Base-by-base conservation (phyloP, 192 early-diverging fungal species). In the Lunasporangiospora selenospora region DNA sequence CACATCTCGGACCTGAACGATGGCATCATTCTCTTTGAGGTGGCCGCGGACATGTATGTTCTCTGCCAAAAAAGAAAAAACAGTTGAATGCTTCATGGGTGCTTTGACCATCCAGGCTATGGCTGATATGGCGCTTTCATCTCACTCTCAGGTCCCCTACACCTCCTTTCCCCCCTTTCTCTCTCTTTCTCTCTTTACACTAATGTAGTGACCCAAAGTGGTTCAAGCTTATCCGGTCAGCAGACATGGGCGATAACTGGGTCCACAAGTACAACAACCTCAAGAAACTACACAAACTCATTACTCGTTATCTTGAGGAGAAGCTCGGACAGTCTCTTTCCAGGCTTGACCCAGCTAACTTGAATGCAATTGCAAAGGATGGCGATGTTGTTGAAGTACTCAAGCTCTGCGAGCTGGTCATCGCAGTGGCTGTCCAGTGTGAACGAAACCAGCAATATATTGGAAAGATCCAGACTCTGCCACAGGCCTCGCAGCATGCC, bases 191-290 rank as follows among this genome's bases (percentile, higher is more conserved):
- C n/a, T n/a, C n/a, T n/a, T n/a, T n/a, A n/a, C n/a, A n/a, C 52
- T n/a, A 37, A 38, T 29, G 11, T 48, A 97, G 96, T 65, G 95
- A 98, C 77, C 77, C 89, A 16, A 82, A 85, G 41, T 98, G 94
- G 94, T 97, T 99, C 88, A 95, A 93, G 57, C 66, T 83, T 13
- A 81, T 86, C 32, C 83, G 87, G 8, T 79, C 86, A 2, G 77
- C 85, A 11, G 90, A 92, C 47, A 82, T 86, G 7, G 92, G 88
- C 41, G 91, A 93, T 75, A 98, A 96, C 82, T 99, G 97, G 97
- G 93, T 99, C 2, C 69, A 95, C 32, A 92, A 91, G 62, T 90
- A 94, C 73, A 97, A 95, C 79, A 93, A 93, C 52, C 85, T 98
- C 15, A 96, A 96, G 69, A 93, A 91, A 69, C 81, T 97, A 32